Evolutionary conservation across 2,329 filamentous ascomycete genomes (phyloP).

Genomic region (Arthroderma uncinatum): DNA sequence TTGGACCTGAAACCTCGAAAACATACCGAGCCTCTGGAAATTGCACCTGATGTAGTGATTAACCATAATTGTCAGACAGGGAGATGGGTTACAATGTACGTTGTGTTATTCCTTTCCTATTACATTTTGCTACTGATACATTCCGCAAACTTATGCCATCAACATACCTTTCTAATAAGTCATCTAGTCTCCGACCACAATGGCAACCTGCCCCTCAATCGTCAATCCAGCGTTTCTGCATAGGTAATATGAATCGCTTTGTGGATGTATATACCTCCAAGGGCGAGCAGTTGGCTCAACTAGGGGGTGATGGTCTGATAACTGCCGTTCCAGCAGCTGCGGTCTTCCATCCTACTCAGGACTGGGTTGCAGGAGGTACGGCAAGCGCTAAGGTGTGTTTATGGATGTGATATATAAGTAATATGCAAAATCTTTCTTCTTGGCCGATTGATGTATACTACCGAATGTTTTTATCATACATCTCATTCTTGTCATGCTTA

Average conservation of each 20-base stretch:
- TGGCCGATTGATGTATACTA: too few relatives aligned
- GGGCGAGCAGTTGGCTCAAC: conserved; percentile 77
- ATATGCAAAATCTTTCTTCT: neutral
- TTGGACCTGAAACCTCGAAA: conserved; percentile 50
- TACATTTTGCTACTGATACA: neutral
- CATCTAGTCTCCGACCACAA: conserved; percentile 58
- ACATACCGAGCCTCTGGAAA: conserved; percentile 49
- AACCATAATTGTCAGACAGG: conserved; percentile 93
- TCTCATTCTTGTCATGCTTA: too few relatives aligned
- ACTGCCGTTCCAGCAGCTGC: conserved; percentile 90
- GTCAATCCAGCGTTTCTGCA: conserved; percentile 73
- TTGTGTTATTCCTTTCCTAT: conserved; percentile 10
- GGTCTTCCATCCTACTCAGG: conserved; percentile 72
- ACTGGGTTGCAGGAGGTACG: conserved; percentile 89
- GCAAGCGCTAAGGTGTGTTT: conserved; percentile 85
- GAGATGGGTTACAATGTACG: conserved; percentile 74
- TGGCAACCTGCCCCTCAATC: conserved; percentile 77
- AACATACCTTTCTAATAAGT: conserved; percentile 8
- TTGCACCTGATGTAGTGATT: conserved; percentile 59
- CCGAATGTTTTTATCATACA: neutral
- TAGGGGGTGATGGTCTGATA: conserved; percentile 71
- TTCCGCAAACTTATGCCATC: neutral
- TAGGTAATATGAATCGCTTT: conserved; percentile 97
- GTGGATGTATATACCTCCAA: conserved; percentile 77
- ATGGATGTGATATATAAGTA: conserved; percentile 54